Percentiles rank a stretch among this genome's conserved stretches.
These are phyloP conservation scores for Aspergillus nomiae DNA, from an alignment of 2,329 filamentous ascomycete species.

Conservation along the genomic window DNA sequence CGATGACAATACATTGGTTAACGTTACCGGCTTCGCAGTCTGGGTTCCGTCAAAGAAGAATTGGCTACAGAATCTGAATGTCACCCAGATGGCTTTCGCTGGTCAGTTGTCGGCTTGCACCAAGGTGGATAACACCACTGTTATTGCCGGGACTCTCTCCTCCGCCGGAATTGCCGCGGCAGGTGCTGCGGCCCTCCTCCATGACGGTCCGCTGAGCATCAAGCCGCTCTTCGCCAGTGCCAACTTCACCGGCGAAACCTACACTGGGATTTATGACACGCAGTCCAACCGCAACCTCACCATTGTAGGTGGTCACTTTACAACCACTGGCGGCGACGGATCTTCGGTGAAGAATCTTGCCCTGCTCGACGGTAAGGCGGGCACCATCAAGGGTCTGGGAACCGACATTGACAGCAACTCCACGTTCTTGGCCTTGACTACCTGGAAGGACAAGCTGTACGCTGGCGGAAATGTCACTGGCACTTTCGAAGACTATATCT, in stretches of 20 bases:
- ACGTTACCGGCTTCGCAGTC: conserved; percentile 76
- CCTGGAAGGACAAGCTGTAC: conserved; percentile 70
- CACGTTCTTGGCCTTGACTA: conserved; percentile 70
- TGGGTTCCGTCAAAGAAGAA: conserved; percentile 86
- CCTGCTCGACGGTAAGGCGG: conserved; percentile 76
- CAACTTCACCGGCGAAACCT: conserved; percentile 46
- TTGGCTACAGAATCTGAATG: conserved; percentile 81
- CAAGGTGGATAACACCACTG: conserved; percentile 56
- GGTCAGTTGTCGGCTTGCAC: conserved; percentile 74
- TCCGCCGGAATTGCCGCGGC: conserved; percentile 73
- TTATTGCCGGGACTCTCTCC: conserved; percentile 82
- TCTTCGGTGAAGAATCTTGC: conserved; percentile 76
- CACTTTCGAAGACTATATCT: conserved; percentile 57
- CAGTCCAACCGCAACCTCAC: conserved; percentile 75
- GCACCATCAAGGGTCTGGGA: conserved; percentile 69
- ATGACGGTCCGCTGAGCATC: conserved; percentile 38
- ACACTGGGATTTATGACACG: conserved; percentile 76
- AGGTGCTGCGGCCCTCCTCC: conserved; percentile 68
- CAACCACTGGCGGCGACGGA: conserved; percentile 67
- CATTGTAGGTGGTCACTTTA: conserved; percentile 84
- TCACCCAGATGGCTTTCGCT: conserved; percentile 65
- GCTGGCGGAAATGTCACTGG: conserved; percentile 82
- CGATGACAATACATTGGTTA: conserved; percentile 58
- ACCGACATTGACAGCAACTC: conserved; percentile 68
- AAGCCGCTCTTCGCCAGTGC: conserved; percentile 51